These are phyloP conservation scores for Cyberlindnera euphorbiiphila DNA, from an alignment of 805 yeast species.

Conservation along the genomic window DNA sequence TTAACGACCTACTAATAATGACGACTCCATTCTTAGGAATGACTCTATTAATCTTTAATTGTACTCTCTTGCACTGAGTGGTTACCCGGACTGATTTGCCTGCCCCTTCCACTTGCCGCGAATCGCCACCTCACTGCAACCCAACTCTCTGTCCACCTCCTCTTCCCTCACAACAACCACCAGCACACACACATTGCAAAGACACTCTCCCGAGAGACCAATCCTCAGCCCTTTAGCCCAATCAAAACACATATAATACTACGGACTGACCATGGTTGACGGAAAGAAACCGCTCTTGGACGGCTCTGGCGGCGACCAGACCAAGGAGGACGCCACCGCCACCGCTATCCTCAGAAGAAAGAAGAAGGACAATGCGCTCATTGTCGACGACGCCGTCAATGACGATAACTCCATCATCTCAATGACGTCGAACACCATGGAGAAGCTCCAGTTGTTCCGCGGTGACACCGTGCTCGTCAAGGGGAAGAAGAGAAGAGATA, in stretches of 20 bases:
- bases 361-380: slow-evolving; percentile 90
- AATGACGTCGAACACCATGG: slow-evolving; percentile 94
- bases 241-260: too few species aligned
- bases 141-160: slow-evolving; percentile 1
- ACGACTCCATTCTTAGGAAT: too few species aligned
- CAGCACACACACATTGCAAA: slow-evolving; percentile 1
- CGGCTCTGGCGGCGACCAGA: slow-evolving; percentile 63
- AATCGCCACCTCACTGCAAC: neutral
- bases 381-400: slow-evolving; percentile 95
- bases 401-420: slow-evolving; percentile 97
- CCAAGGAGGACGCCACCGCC: slow-evolving; percentile 73
- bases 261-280: slow-evolving; percentile 22
- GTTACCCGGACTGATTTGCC: too few species aligned
- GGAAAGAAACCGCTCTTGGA: slow-evolving; percentile 47
- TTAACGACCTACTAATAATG: too few species aligned
- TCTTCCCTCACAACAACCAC: neutral
- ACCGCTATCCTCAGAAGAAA: slow-evolving; percentile 96
- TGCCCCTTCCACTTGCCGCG: slow-evolving; percentile 1
- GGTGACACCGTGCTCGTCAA: slow-evolving; percentile 97
- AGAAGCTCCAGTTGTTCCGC: slow-evolving; percentile 86
- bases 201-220: too few species aligned
- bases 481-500: slow-evolving; percentile 97
- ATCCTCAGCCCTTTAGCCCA: too few species aligned
- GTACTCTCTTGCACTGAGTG: too few species aligned
- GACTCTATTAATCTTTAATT: too few species aligned